phyloP scores from a whole-genome alignment of 2,329 filamentous ascomycete genomes.

The Dactylellina sp. region DNA sequence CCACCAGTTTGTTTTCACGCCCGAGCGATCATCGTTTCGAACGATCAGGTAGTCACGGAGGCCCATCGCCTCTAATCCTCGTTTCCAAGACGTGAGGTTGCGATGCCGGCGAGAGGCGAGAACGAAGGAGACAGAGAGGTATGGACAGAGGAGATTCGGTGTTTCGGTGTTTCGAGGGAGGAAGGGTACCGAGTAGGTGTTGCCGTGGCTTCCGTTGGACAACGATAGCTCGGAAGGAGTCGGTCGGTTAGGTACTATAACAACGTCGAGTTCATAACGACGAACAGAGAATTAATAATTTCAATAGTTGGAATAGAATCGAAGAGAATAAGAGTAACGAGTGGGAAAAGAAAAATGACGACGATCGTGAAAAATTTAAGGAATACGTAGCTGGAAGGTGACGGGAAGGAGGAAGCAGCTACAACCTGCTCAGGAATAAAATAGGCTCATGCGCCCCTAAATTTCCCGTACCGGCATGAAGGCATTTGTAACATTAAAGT shows the following conservation, averaged over 20 bases:
- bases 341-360: background rate
- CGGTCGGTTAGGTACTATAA: background rate
- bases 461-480: background rate
- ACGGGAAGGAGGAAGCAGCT: constrained; percentile 9
- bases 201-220: background rate
- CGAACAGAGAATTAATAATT: background rate
- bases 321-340: background rate
- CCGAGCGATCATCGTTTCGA: constrained; percentile 52
- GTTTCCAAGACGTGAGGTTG: background rate
- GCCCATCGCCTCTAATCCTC: constrained; percentile 39
- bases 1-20: constrained; percentile 56
- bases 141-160: background rate
- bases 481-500: too few species aligned
- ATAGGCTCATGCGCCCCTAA: constrained; percentile 3
- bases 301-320: background rate
- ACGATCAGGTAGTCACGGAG: constrained; percentile 49
- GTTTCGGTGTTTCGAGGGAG: too few species aligned
- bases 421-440: constrained; percentile 19
- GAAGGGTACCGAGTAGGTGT: too few species aligned
- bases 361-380: background rate
- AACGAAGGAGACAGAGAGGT: background rate
- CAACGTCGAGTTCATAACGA: constrained; percentile 12
- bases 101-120: background rate
- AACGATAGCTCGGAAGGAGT: constrained; percentile 8
- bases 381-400: constrained; percentile 7